These are phyloP conservation scores for Rostrohypoxylon terebratum DNA, from an alignment of 495 filamentous ascomycete genomes.

Conservation along the genomic window DNA sequence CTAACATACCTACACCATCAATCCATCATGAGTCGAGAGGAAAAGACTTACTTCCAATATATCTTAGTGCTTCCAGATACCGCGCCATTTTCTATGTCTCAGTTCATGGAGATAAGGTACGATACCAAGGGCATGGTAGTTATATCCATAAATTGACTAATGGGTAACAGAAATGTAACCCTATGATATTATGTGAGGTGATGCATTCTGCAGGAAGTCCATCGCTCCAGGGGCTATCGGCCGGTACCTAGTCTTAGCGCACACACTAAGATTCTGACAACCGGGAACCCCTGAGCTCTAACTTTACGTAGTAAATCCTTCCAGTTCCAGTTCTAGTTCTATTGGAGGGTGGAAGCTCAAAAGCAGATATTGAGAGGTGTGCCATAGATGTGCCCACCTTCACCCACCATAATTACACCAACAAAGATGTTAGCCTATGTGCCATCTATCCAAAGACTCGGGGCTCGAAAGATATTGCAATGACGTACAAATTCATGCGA, in stretches of 20 bases:
- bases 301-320: slow-evolving; percentile 30
- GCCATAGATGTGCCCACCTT: neutral
- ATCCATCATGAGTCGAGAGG: neutral
- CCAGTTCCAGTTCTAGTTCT: neutral
- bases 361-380: neutral
- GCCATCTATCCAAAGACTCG: slow-evolving; percentile 11
- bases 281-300: slow-evolving; percentile 6
- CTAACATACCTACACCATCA: neutral
- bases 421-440: slow-evolving; percentile 5
- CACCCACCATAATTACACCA: neutral
- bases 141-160: neutral
- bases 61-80: neutral
- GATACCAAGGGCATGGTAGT: neutral
- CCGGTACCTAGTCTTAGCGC: slow-evolving; percentile 21
- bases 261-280: slow-evolving; percentile 4
- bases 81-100: neutral
- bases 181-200: neutral
- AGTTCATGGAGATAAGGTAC: neutral
- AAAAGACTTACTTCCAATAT: neutral
- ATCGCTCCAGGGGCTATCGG: neutral
- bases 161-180: neutral
- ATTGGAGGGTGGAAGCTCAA: neutral
- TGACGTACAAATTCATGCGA: slow-evolving; percentile 3
- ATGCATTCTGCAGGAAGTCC: slow-evolving; percentile 2
- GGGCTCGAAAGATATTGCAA: neutral